Base-by-base conservation (phyloP, 768 basidiomycete species). In the button mushroom (Agaricus bisporus) region DNA sequence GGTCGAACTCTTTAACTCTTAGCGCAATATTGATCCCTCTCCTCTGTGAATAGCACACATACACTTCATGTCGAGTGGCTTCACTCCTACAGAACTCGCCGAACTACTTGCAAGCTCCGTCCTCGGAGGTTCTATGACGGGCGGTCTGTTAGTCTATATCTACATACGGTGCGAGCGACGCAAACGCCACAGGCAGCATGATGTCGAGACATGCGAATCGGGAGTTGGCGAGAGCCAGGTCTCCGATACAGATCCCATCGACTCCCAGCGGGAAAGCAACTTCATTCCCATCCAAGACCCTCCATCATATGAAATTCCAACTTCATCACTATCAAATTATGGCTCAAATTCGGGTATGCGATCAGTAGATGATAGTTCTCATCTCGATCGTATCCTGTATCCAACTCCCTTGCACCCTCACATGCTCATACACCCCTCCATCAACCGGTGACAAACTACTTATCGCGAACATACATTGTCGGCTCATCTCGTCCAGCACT, bases 261-360 rank as follows among this genome's bases (percentile, higher is more conserved):
- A 20, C 26, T 2, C 11, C 1, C n/a, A 25, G n/a, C 44, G 44
- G 25, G 22, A 54, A 47, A 54, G 44, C 15, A 25, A 22, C 26
- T 39, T 45, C 26, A 25, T 54, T 26, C 52, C 52, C 14, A 54
- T 54, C 28, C 52, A 54, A 41, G 20, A 46, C 20, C 52, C 52
- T n/a, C 52, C 52, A 47, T 7, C 12, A 6, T 45, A 41, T 15
- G 45, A 54, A 10, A 12, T 14, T 17, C 22, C 14, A 17, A 14
- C 17, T 17, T 46, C 44, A 45, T 15, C 39, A 25, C 28, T 28
- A 20, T 43, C 29, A 15, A 37, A 15, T 28, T 25, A 22, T 38
- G 22, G 38, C 20, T 17, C 20, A 25, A 36, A 2, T 14, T 15
- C 12, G 22, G 45, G 35, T 15, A 4, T n/a, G 32, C 32, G 29